Evolutionary conservation across 1,139 yeast species (phyloP).

Genomic region (Blastobotrys illinoisensis): DNA sequence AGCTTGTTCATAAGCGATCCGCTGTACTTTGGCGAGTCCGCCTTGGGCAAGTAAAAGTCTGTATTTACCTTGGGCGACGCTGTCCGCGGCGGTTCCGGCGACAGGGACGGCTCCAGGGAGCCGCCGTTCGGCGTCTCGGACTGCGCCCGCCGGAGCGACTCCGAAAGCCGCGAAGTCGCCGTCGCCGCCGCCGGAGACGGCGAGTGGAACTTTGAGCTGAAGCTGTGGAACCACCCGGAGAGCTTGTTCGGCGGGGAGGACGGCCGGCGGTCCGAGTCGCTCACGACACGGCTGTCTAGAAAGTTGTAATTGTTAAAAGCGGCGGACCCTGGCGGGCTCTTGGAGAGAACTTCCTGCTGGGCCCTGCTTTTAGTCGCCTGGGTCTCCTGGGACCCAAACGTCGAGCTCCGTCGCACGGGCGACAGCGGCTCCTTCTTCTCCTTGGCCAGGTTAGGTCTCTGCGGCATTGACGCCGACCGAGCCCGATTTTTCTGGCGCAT

Average conservation of each 20-base stretch:
- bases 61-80: slow-evolving; percentile 17
- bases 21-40: not conserved
- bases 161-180: not conserved
- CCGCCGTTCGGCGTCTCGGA: not conserved
- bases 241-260: not conserved
- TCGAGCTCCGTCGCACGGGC: not conserved
- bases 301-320: not conserved
- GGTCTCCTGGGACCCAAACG: not conserved
- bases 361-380: not conserved
- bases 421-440: not conserved
- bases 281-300: not conserved
- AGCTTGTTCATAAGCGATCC: slow-evolving; percentile 21
- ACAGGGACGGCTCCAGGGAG: not conserved
- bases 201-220: not conserved
- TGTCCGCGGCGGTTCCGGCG: slow-evolving; percentile 14
- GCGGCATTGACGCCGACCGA: slow-evolving; percentile 4
- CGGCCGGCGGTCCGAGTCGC: not conserved
- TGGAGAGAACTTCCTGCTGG: not conserved
- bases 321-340: not conserved
- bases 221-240: not conserved
- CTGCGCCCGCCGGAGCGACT: not conserved
- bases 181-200: not conserved
- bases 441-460: not conserved
- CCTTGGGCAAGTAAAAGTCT: not conserved
- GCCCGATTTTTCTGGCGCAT: not conserved